Base-by-base conservation (phyloP, 2,329 filamentous ascomycete genomes). In the Colletotrichum nymphaeae region DNA sequence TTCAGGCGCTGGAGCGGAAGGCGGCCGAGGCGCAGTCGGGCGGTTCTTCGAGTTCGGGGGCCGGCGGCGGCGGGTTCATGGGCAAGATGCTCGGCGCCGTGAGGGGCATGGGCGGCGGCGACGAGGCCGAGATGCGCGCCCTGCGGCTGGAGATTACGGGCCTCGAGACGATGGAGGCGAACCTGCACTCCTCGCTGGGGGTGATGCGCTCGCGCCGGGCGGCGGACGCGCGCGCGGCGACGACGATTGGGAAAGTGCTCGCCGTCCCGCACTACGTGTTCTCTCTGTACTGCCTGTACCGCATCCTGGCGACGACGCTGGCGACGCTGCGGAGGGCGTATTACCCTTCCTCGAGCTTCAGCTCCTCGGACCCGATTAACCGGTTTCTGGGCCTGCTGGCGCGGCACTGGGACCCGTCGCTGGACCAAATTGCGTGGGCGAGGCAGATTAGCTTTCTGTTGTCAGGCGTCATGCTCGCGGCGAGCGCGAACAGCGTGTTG, bases 381-480 rank as follows among this genome's bases (percentile, higher is more conserved):
- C 93, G 94, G 75, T 88, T 96, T 74, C 89, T 97, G 9, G 93
- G 94, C 5, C 87, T 97, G 14, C 84, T 97, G 22, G 94, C 94
- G 4, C 92, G 93, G 69, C 94, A 97, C 83, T 95, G 94, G 90
- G 94, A 97, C 79, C 93, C 94, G 3, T 90, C 92, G 73, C 89
- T 97, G 30, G 93, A 97, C 83, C 93, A 95, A 78, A 88, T 91
- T 12, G 93, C 94, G 11, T 97, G 94, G 94, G 92, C 93, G 26
- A 92, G 94, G 35, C 93, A 95, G 79, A 95, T 97, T 76, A 95
- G 93, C 72, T 97, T 97, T 82, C 85, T 95, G 26, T 88, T 97
- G 5, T 94, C 93, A 8, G 95, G 94, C 22, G 90, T 95, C 63
- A 97, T 97, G 80, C 91, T 97, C 28, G 87, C 94, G 19, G 92